Conservation (phyloP, 2,329 filamentous ascomycete species). For the Chrysoporthe deuterocubensis region DNA sequence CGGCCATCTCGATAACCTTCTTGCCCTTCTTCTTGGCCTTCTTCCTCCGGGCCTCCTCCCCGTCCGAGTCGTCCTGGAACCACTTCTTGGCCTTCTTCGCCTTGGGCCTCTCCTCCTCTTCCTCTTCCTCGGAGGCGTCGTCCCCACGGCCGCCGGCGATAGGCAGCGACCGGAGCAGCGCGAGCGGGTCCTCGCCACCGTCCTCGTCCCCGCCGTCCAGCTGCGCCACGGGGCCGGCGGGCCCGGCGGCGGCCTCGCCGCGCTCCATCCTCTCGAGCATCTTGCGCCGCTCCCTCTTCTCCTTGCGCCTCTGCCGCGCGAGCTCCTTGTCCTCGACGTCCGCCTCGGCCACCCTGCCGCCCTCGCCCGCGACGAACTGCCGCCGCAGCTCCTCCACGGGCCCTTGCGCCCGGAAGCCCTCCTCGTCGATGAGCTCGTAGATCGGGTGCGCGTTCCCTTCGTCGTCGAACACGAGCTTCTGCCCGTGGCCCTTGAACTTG, state of each 20-base stretch:
- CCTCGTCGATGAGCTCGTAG: slow-evolving; percentile 88
- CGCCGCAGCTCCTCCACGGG: slow-evolving; percentile 75
- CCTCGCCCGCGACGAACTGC: slow-evolving; percentile 78
- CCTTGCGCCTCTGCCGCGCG: slow-evolving; percentile 76
- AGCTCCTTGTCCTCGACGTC: slow-evolving; percentile 84
- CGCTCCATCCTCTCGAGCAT: slow-evolving; percentile 62
- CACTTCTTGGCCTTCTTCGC: slow-evolving; percentile 73
- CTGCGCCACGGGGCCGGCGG: slow-evolving; percentile 33
- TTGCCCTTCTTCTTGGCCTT: slow-evolving; percentile 51
- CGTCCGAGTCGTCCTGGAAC: slow-evolving; percentile 71
- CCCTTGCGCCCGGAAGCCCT: slow-evolving; percentile 76
- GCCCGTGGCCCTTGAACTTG: slow-evolving; percentile 85
- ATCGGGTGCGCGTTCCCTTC: slow-evolving; percentile 83
- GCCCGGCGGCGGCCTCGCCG: slow-evolving; percentile 41
- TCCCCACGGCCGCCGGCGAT: slow-evolving; percentile 33
- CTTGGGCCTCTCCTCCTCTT: slow-evolving; percentile 46
- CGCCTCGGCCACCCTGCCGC: slow-evolving; percentile 69
- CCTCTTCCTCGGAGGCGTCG: slow-evolving; percentile 30
- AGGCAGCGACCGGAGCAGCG: slow-evolving; percentile 62
- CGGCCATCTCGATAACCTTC: slow-evolving; percentile 63
- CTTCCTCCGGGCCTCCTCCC: slow-evolving; percentile 49
- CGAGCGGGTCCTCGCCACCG: slow-evolving; percentile 58
- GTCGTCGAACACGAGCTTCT: slow-evolving; percentile 89
- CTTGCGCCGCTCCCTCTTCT: slow-evolving; percentile 77
- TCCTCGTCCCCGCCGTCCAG: slow-evolving; percentile 41